Percentiles rank a stretch among this genome's conserved stretches.
Evolutionary conservation across 495 filamentous ascomycete genomes (phyloP).

Genomic region (Friedmanniomyces endolithicus): DNA sequence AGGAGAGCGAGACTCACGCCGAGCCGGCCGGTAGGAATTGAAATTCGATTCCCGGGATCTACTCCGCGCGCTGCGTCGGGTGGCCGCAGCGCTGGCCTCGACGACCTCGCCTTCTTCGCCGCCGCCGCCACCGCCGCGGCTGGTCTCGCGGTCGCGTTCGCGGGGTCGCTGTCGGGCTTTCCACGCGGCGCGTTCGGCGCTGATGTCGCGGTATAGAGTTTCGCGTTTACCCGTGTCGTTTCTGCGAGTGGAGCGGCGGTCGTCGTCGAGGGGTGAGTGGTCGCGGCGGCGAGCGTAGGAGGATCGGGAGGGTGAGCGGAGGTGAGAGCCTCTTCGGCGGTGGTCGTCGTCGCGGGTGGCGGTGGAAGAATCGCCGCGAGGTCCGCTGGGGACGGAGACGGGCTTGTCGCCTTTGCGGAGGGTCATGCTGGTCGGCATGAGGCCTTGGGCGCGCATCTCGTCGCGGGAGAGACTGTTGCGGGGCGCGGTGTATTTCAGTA

Average conservation of each 20-base stretch:
- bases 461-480: conserved; percentile 28
- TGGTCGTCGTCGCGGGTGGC: conserved; percentile 8
- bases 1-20: conserved; percentile 13
- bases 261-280: conserved; percentile 18
- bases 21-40: conserved; percentile 5
- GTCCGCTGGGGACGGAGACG: neutral
- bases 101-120: conserved; percentile 21
- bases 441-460: conserved; percentile 22
- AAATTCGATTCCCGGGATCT: conserved; percentile 1
- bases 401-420: conserved; percentile 18
- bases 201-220: conserved; percentile 14
- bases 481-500: conserved; percentile 20
- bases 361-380: neutral
- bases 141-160: neutral
- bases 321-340: neutral
- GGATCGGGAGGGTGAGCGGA: conserved; percentile 4
- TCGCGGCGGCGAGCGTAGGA: neutral
- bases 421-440: conserved; percentile 18
- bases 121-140: neutral
- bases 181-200: conserved; percentile 19
- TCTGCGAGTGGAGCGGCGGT: conserved; percentile 7
- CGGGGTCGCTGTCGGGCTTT: conserved; percentile 12
- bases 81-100: neutral
- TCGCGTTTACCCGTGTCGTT: neutral
- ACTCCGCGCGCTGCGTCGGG: conserved; percentile 3